Evolutionary conservation across 2,329 filamentous ascomycete species (phyloP).

Genomic region (Verticillium longisporum): DNA sequence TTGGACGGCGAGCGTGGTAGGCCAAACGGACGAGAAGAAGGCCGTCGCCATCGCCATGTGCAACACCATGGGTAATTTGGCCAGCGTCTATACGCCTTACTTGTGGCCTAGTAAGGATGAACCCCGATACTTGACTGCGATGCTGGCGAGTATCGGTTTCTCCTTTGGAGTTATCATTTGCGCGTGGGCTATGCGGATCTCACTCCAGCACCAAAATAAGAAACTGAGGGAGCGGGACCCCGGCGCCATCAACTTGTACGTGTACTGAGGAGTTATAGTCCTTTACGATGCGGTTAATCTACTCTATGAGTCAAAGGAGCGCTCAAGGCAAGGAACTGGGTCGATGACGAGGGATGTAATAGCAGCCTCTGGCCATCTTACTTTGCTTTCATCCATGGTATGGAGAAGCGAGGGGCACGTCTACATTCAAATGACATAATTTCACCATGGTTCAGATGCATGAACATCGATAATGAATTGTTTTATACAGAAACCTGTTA

Average conservation of each 20-base stretch:
- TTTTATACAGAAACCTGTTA: no score
- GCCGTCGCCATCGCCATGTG: constrained; percentile 29
- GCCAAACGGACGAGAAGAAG: constrained; percentile 40
- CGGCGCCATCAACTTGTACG: constrained; percentile 19
- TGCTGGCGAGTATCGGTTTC: constrained; percentile 15
- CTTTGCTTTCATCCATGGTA: no score
- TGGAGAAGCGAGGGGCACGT: no score
- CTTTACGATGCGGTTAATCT: no score
- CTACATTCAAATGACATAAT: no score
- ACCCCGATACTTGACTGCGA: constrained; percentile 12
- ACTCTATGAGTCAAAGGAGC: no score
- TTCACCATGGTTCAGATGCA: no score
- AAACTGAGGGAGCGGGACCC: constrained; percentile 18
- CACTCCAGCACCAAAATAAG: constrained; percentile 27
- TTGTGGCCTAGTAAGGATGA: constrained; percentile 10
- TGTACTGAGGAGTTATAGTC: constrained; percentile 12
- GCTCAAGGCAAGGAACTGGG: no score
- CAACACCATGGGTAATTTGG: constrained; percentile 10
- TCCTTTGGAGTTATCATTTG: constrained; percentile 24
- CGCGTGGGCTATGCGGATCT: constrained; percentile 27
- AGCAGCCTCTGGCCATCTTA: no score
- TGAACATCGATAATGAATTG: no score
- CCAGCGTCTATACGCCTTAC: constrained; percentile 13
- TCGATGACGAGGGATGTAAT: no score
- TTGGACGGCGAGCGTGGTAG: constrained; percentile 31